Conservation (phyloP, 495 filamentous ascomycete species). For the Talaromyces thailandensis region DNA sequence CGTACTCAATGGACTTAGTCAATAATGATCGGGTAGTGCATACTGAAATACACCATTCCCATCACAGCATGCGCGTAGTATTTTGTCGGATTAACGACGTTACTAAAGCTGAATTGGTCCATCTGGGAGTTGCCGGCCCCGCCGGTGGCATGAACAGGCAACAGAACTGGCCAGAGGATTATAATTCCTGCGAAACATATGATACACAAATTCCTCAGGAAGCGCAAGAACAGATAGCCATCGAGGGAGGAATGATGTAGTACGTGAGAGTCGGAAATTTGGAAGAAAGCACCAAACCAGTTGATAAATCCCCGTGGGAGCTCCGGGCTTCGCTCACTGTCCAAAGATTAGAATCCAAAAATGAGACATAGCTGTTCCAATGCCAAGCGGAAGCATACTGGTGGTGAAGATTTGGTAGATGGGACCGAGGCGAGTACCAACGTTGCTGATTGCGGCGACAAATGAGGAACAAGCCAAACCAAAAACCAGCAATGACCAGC, state of each 20-base stretch:
- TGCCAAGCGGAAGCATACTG: conserved; percentile 32
- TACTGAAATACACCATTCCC: conserved; percentile 47
- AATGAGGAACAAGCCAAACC: conserved; percentile 63
- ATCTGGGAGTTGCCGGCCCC: conserved; percentile 49
- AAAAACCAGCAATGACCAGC: conserved; percentile 53
- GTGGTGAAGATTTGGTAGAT: conserved; percentile 60
- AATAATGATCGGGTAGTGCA: conserved; percentile 11
- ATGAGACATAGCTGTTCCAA: background rate
- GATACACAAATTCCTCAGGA: conserved; percentile 58
- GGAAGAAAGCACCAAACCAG: conserved; percentile 55
- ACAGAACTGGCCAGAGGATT: conserved; percentile 73
- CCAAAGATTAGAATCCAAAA: background rate
- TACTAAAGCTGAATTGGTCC: conserved; percentile 58
- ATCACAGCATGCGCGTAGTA: conserved; percentile 56
- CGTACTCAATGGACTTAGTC: background rate
- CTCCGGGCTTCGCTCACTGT: conserved; percentile 28
- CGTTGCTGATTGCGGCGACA: conserved; percentile 62
- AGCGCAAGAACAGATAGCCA: conserved; percentile 76
- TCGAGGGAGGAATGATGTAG: conserved; percentile 64
- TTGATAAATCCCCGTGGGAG: conserved; percentile 42
- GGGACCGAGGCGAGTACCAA: conserved; percentile 76
- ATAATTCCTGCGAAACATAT: conserved; percentile 66
- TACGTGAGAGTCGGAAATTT: conserved; percentile 50
- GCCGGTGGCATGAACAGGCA: conserved; percentile 72
- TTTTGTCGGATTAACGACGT: conserved; percentile 40